phyloP scores from a whole-genome alignment of 176 grass and related monocot species.

The Carex littledalei region DNA sequence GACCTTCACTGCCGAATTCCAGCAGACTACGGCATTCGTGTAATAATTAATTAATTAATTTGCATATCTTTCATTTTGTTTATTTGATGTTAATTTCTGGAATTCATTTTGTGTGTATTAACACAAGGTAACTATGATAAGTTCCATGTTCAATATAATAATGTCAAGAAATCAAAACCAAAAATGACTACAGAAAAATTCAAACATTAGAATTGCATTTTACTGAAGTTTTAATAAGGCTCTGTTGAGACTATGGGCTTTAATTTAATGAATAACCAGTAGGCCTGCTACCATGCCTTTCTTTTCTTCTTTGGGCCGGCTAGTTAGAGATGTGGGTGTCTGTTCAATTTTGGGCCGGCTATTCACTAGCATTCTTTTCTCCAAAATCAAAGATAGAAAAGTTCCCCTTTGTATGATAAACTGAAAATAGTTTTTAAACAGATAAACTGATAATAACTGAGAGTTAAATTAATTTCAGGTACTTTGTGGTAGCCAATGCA shows the following conservation, averaged over 20 bases:
- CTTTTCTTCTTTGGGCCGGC: not conserved
- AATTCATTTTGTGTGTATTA: not conserved
- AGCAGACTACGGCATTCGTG: slow-evolving; percentile 64
- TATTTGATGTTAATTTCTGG: not conserved
- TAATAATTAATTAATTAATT: slow-evolving; percentile 13
- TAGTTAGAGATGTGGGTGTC: not conserved
- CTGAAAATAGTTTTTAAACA: not conserved
- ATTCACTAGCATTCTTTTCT: not conserved
- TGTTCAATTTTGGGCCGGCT: not conserved
- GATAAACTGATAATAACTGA: not conserved
- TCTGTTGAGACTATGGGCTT: not conserved
- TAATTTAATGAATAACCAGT: not conserved
- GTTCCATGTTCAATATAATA: not conserved
- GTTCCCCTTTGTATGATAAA: not conserved
- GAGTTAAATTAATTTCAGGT: slow-evolving; percentile 31
- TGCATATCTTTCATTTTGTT: not conserved
- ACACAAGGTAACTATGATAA: not conserved
- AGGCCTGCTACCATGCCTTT: not conserved
- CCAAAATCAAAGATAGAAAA: not conserved
- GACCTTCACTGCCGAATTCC: slow-evolving; percentile 58
- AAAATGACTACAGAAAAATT: not conserved
- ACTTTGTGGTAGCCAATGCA: slow-evolving; percentile 63
- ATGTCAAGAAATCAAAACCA: not conserved
- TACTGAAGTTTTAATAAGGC: not conserved
- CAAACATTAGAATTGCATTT: no score